These are phyloP conservation scores for Lepidopterella palustris DNA, from an alignment of 495 filamentous ascomycete genomes.

Conservation along the genomic window DNA sequence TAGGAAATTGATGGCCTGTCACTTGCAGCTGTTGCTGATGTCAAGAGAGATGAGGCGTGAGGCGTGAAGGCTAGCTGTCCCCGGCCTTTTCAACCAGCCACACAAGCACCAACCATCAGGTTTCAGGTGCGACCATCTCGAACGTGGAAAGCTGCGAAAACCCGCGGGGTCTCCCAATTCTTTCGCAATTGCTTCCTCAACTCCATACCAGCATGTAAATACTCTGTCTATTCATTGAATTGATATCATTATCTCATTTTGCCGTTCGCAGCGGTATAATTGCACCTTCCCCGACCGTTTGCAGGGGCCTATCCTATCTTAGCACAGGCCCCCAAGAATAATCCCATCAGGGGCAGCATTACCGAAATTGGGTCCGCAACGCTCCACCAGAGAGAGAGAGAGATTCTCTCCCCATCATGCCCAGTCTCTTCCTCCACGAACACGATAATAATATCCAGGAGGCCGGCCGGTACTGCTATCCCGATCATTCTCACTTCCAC, in stretches of 20 bases:
- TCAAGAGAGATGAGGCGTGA: too few species aligned
- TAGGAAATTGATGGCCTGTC: too few species aligned
- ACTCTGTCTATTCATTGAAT: neutral
- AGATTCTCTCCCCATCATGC: neutral
- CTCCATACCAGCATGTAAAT: neutral
- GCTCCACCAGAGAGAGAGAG: too few species aligned
- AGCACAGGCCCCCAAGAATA: neutral
- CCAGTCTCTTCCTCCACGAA: neutral
- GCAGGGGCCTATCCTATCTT: neutral
- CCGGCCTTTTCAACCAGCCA: constrained; percentile 8
- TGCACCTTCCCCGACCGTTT: neutral
- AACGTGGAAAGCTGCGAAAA: constrained; percentile 13
- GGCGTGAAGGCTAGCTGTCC: too few species aligned
- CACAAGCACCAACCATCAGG: constrained; percentile 22
- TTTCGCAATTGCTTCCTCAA: constrained; percentile 1
- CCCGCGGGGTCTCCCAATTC: neutral
- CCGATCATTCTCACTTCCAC: constrained; percentile 6
- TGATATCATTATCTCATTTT: neutral
- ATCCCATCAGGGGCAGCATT: neutral
- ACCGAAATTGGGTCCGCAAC: neutral
- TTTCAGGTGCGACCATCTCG: constrained; percentile 24
- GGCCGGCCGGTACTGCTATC: constrained; percentile 1
- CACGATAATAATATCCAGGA: constrained; percentile 6
- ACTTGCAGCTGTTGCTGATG: too few species aligned
- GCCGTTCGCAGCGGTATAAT: neutral